Base-by-base conservation (phyloP, 2,329 filamentous ascomycete genomes). In the Coniochaeta sp. region DNA sequence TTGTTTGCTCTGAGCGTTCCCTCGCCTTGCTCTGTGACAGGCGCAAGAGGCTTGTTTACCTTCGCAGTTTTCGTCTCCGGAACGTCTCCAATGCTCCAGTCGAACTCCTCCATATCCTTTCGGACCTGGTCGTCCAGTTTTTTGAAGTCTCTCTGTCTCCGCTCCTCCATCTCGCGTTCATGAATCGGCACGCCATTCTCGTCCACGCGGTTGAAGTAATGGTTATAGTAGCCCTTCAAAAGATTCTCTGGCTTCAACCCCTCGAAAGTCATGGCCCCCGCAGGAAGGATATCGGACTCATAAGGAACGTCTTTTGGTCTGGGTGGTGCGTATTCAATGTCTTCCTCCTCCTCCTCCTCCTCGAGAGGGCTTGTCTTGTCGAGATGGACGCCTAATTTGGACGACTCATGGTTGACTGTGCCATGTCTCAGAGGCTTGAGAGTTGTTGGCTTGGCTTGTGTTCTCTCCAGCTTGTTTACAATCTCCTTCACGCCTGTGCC, bases 291-390 rank as follows among this genome's bases (percentile, higher is more conserved):
- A 59, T 91, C 88, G 22, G 88, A 89, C 66, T 88, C 80, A 68
- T 90, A 90, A 0, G 84, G 83, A 12, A 85, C 76, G n/a, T 85
- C 81, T 65, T 81, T 82, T 1, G 87, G 82, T 62, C 80, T 87
- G 0, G 91, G 91, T 6, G 93, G 91, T 71, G 91, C 92, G 72
- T 96, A 96, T 78, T 98, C 95, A 62, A 93, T 85, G 59, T 97
- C 93, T 28, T 87, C 86, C 52, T 90, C 85, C 28, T 82, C 77
- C 43, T 87, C 86, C 52, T 90, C 85, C 28, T 82, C 77, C 43
- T 89, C 84, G 16, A 76, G 67, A 2, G 71, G 69, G 58, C 77
- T 79, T 31, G 70, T 72, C 43, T 76, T 74, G 58, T 87, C 83
- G 5, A 80, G 78, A 60, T 87, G 85, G 43, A 86, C 77, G 58